Base-by-base conservation (phyloP, 2,329 filamentous ascomycete genomes). In the Zasmidium angulare region DNA sequence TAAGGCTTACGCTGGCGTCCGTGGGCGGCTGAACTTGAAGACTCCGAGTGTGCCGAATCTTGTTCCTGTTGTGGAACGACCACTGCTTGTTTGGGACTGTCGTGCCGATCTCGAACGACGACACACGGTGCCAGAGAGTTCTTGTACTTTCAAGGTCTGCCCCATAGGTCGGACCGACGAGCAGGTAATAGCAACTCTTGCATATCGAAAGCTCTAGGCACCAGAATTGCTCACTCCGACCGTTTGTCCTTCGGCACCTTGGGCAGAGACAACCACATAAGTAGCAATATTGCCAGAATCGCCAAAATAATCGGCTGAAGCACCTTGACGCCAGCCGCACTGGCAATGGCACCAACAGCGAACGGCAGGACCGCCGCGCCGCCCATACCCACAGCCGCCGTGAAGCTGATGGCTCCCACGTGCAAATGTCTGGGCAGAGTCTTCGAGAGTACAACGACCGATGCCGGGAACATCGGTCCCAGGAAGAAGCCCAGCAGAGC, bases 261-360 rank as follows among this genome's bases (percentile, higher is more conserved):
- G n/a, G 62, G 62, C 50, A 64, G 56, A 6, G 62, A 46, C 26
- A 64, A 48, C 62, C 62, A 64, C 56, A 64, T 53, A 2, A 26
- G 21, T n/a, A 56, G n/a, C 46, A 58, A 14, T 12, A 64, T 51
- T 11, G 53, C 60, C 54, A 64, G 36, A 24, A 64, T 48, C 9
- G 54, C 59, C n/a, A 62, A 47, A 7, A 83, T 74, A 19, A 86
- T 78, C 2, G 84, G 83, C 69, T 86, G 84, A 61, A 87, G 69
- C 1, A 84, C 82, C 59, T 77, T 70, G 0, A 87, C 84, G 0
- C 85, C 84, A 58, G 77, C 81, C 47, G 72, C 77, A 63, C 84
- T 77, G 2, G 65, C 63, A 21, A 67, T 55, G 9, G 59, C 65
- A n/a, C 65, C 65, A 14, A 64, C 63, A 20, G 58, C 60, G 31